Conservation (phyloP, 1,284 basidiomycete species). For the Fomitopsis pinicola region DNA sequence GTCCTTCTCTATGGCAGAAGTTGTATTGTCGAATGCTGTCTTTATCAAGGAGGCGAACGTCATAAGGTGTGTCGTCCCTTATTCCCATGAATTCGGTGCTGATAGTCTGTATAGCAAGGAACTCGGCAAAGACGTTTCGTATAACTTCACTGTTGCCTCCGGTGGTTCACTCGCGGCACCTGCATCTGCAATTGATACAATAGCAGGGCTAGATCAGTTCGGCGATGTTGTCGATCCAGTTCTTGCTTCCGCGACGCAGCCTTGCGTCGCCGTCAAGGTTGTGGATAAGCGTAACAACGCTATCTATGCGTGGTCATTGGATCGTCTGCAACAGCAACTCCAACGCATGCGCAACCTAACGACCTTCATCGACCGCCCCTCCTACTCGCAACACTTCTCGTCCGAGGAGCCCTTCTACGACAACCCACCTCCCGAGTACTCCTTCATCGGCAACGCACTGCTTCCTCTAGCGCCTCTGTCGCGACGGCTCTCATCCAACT, state of each 20-base stretch:
- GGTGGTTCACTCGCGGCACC: slow-evolving; percentile 80
- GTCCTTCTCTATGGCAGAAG: slow-evolving; percentile 90
- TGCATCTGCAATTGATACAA: slow-evolving; percentile 79
- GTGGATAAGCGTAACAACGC: slow-evolving; percentile 83
- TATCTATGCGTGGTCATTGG: slow-evolving; percentile 89
- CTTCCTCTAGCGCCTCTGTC: slow-evolving; percentile 82
- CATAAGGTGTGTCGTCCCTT: slow-evolving; percentile 56
- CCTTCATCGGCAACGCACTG: slow-evolving; percentile 86
- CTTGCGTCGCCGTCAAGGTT: slow-evolving; percentile 88
- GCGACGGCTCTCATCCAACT: slow-evolving; percentile 71
- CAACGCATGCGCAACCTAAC: slow-evolving; percentile 93
- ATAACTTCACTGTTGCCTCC: slow-evolving; percentile 89
- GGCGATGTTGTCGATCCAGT: slow-evolving; percentile 87
- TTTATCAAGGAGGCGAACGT: slow-evolving; percentile 93
- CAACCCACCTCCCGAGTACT: slow-evolving; percentile 78
- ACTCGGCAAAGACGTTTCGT: slow-evolving; percentile 80
- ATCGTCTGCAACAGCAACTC: slow-evolving; percentile 84
- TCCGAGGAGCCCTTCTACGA: slow-evolving; percentile 93
- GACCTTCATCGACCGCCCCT: slow-evolving; percentile 89
- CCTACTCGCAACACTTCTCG: slow-evolving; percentile 90
- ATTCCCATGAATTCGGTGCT: background rate
- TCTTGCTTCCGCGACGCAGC: slow-evolving; percentile 67
- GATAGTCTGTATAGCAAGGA: slow-evolving; percentile 58
- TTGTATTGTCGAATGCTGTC: slow-evolving; percentile 82
- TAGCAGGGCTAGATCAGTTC: slow-evolving; percentile 87